These are phyloP conservation scores for Lachancea thermotolerans DNA, from an alignment of 805 yeast genomes.

Conservation along the genomic window DNA sequence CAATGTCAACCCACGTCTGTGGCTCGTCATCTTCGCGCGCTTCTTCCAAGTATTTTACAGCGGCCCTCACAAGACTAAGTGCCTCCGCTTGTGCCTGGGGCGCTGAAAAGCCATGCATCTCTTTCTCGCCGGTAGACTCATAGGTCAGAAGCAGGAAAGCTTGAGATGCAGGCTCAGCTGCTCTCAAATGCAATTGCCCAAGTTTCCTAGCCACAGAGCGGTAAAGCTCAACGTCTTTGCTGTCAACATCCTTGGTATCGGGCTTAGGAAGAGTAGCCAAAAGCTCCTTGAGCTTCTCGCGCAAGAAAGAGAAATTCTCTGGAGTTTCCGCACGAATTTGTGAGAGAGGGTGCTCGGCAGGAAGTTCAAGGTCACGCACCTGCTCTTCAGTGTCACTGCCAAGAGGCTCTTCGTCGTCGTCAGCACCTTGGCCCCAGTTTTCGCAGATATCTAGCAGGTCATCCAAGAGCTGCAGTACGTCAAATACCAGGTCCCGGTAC, in stretches of 20 bases:
- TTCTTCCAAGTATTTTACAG: slow-evolving; percentile 48
- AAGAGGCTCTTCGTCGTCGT: slow-evolving; percentile 46
- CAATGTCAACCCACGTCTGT: slow-evolving; percentile 72
- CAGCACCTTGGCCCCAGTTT: slow-evolving; percentile 51
- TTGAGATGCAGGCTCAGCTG: slow-evolving; percentile 55
- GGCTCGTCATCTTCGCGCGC: slow-evolving; percentile 72
- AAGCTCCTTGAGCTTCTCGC: slow-evolving; percentile 21
- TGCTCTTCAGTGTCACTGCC: slow-evolving; percentile 49
- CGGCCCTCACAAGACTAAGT: slow-evolving; percentile 41
- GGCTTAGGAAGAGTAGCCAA: slow-evolving; percentile 11
- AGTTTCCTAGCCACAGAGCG: slow-evolving; percentile 41
- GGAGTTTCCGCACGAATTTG: slow-evolving; percentile 31
- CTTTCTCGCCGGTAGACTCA: slow-evolving; percentile 39
- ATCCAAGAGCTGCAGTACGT: slow-evolving; percentile 51
- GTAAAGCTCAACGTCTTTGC: slow-evolving; percentile 22
- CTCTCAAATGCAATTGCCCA: slow-evolving; percentile 58
- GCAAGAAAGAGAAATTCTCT: slow-evolving; percentile 47
- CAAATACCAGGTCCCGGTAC: slow-evolving; percentile 38
- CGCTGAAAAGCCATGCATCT: slow-evolving; percentile 21
- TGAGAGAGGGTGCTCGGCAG: slow-evolving; percentile 51
- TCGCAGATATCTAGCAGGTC: slow-evolving; percentile 63
- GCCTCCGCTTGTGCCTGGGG: slow-evolving; percentile 46
- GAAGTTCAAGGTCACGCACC: slow-evolving; percentile 33
- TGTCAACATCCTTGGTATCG: slow-evolving; percentile 4
- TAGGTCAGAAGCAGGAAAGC: slow-evolving; percentile 52